A percentile compares a stretch with the other conserved stretches of the same genome.
These are phyloP conservation scores for Cantharellus cinnabarinus DNA, from an alignment of 768 basidiomycete species.

Conservation along the genomic window DNA sequence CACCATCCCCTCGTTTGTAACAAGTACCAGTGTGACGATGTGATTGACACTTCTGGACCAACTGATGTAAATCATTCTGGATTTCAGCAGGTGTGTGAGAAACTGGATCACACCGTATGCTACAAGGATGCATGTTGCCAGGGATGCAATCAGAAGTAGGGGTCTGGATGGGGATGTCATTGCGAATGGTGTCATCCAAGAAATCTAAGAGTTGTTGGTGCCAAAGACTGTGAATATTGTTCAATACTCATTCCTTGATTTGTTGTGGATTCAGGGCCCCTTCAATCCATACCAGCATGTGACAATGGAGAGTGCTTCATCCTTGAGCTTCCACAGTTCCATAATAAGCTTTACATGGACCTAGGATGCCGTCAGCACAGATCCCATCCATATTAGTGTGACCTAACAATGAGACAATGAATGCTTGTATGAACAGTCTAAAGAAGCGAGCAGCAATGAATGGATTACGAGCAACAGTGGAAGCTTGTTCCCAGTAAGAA, in stretches of 20 bases:
- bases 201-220: not conserved
- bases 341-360: constrained; percentile 7
- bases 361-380: constrained; percentile 4
- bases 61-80: not conserved
- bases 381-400: not conserved
- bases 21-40: constrained; percentile 18
- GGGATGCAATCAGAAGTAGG: not conserved
- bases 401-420: constrained; percentile 12
- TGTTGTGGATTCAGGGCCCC: constrained; percentile 9
- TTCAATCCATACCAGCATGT: constrained; percentile 11
- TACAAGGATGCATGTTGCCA: not conserved
- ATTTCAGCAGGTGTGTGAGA: not conserved
- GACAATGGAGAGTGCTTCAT: constrained; percentile 10
- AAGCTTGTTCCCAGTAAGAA: not conserved
- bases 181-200: not conserved
- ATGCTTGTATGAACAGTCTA: constrained; percentile 20
- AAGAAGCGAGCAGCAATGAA: constrained; percentile 24
- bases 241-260: constrained; percentile 3
- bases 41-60: not conserved
- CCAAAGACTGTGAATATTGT: not conserved
- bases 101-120: not conserved
- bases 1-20: constrained; percentile 20
- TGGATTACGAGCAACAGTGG: constrained; percentile 17
- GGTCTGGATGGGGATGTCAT: not conserved
- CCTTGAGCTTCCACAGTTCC: constrained; percentile 10